Conservation (phyloP, 805 yeast genomes). For the Yarrowia hollandica region DNA sequence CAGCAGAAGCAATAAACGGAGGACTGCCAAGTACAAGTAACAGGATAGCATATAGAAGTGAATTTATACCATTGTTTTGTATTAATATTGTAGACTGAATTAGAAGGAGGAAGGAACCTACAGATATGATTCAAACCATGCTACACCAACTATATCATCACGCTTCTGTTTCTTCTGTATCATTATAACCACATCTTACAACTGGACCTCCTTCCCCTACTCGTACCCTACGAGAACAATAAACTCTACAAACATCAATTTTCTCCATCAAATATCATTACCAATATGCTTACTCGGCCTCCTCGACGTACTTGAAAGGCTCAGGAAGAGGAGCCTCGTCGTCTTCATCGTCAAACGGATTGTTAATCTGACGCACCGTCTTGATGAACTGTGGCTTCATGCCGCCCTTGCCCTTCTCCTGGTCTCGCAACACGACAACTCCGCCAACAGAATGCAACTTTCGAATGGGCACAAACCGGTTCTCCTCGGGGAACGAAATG, state of each 20-base stretch:
- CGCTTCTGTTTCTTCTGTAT: no score
- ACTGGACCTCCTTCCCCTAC: no score
- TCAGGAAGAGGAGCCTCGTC: slow-evolving; percentile 52
- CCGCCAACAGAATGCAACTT: slow-evolving; percentile 57
- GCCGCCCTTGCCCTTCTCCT: slow-evolving; percentile 33
- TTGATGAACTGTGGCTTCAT: slow-evolving; percentile 63
- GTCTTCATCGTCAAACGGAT: slow-evolving; percentile 70
- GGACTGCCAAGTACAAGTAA: no score
- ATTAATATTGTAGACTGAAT: not conserved
- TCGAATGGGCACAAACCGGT: slow-evolving; percentile 79
- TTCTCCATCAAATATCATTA: slow-evolving; percentile 13
- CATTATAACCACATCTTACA: no score
- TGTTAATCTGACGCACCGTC: slow-evolving; percentile 84
- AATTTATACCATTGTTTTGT: no score
- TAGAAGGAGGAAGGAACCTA: no score
- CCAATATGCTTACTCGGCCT: slow-evolving; percentile 28
- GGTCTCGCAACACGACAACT: slow-evolving; percentile 40
- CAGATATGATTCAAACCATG: no score
- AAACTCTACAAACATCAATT: no score
- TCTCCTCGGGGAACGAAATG: slow-evolving; percentile 72
- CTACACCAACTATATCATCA: no score
- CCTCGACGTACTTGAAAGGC: slow-evolving; percentile 42
- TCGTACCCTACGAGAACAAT: no score
- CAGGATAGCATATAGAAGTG: no score
- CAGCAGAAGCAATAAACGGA: not conserved